Evolutionary conservation across 768 basidiomycete genomes (phyloP), one percentile per base, ranked within the genome.

Genomic region (Serpula lacrymans): DNA sequence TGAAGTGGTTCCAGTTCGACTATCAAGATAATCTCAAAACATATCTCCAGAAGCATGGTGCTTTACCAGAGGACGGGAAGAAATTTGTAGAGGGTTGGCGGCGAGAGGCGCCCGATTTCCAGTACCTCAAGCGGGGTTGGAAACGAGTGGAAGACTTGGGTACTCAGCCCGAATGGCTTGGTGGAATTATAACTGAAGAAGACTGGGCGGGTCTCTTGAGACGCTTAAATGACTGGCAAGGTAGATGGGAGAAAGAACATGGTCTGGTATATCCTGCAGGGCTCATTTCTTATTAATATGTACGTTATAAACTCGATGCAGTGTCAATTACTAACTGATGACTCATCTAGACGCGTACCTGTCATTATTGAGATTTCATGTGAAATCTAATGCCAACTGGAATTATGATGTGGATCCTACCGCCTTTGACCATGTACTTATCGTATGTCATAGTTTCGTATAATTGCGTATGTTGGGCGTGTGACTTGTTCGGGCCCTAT

Each of bases 41-140:
- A 18, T 34, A 40, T 30, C 5, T 25, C 27, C 11, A 36, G 24
- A 7, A 26, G 17, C 3, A 63, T 7, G 57, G 59, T 36, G 63
- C 57, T 12, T 52, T 75, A n/a, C 67, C 66, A 4, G 49, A 69
- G 27, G 60, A 68, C 32, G 70, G 70, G 1, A 58, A 57, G 46
- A 63, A 64, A 27, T 75, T 59, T 47, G 73, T 75, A 22, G 75
- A 77, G 50, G 44, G 52, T 18, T 77, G 74, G 75, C 53, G 74
- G 28, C 51, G 67, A 28, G 53, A 63, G 27, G 58, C 64, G 4
- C 55, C 62, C 30, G 50, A 50, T 6, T 60, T 70, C 34, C 49
- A 53, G 13, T 59, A 59, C 33, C 49, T 69, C 22, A 62, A 69
- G 30, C 51, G 59, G 17, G 63, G 68, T 1, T 77, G 77, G 75